phyloP scores from a whole-genome alignment of 441 rosid genomes.

The Rhodomyrtus psidioides region DNA sequence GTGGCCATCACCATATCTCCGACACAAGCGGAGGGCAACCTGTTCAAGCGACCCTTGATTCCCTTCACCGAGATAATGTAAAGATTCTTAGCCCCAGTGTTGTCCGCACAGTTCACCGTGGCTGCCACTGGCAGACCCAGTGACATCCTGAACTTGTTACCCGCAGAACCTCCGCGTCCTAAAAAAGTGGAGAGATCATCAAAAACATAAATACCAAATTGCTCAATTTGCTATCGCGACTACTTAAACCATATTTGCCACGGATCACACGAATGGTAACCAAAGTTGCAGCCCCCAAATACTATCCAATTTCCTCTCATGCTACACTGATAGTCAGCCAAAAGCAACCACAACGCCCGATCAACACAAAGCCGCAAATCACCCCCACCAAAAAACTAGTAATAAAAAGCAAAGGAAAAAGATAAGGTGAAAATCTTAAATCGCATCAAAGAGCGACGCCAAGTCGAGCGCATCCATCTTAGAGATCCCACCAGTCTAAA shows the following conservation, averaged over 20 bases:
- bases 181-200: not conserved
- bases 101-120: slow-evolving; percentile 12
- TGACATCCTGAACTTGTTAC: slow-evolving; percentile 17
- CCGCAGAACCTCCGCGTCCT: slow-evolving; percentile 12
- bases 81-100: slow-evolving; percentile 1
- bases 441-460: too few species aligned
- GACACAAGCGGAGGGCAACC: not conserved
- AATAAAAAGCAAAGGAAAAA: too few species aligned
- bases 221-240: not conserved
- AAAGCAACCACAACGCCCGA: not conserved
- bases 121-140: slow-evolving; percentile 16
- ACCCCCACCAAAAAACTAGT: too few species aligned
- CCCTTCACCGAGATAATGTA: slow-evolving; percentile 10
- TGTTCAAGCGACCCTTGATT: slow-evolving; percentile 7
- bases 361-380: not conserved
- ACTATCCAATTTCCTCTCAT: not conserved
- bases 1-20: slow-evolving; percentile 8
- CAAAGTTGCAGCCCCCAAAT: not conserved
- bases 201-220: not conserved
- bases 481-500: not conserved
- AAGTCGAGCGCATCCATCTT: too few species aligned
- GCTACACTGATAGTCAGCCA: not conserved
- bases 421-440: too few species aligned
- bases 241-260: not conserved
- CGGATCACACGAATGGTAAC: not conserved